phyloP scores from a whole-genome alignment of 495 filamentous ascomycete species.

The Podospora fimiseda region DNA sequence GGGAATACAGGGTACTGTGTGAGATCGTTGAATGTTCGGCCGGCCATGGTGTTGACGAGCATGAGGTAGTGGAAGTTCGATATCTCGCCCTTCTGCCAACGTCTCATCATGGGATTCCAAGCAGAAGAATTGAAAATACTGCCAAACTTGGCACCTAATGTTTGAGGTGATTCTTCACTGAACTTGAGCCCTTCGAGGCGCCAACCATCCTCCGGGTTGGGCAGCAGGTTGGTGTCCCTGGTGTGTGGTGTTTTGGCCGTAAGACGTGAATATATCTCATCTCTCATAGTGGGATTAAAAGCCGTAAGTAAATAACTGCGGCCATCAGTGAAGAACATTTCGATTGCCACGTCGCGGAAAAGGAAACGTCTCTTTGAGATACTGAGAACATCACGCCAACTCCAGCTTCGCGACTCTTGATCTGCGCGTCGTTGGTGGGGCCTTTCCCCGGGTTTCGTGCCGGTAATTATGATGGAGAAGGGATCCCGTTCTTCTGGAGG shows the following conservation, averaged over 20 bases:
- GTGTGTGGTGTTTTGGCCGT: slow-evolving; percentile 73
- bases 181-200: slow-evolving; percentile 77
- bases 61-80: slow-evolving; percentile 99
- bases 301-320: slow-evolving; percentile 89
- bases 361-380: slow-evolving; percentile 95
- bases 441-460: slow-evolving; percentile 60
- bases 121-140: slow-evolving; percentile 77
- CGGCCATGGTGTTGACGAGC: slow-evolving; percentile 96
- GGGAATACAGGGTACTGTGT: slow-evolving; percentile 98
- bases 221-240: slow-evolving; percentile 39
- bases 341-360: slow-evolving; percentile 90
- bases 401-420: slow-evolving; percentile 83
- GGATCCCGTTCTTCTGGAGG: slow-evolving; percentile 88
- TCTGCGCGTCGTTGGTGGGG: slow-evolving; percentile 48
- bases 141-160: slow-evolving; percentile 86
- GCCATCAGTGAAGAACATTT: slow-evolving; percentile 95
- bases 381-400: slow-evolving; percentile 88
- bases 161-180: slow-evolving; percentile 73
- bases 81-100: slow-evolving; percentile 89
- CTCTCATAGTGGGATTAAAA: slow-evolving; percentile 61
- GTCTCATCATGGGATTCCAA: slow-evolving; percentile 76
- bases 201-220: slow-evolving; percentile 69
- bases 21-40: slow-evolving; percentile 93
- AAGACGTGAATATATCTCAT: slow-evolving; percentile 71
- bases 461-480: slow-evolving; percentile 88